Evolutionary conservation across 78 protist species (phyloP).

Genomic region (Dictyostelium intermedium): DNA sequence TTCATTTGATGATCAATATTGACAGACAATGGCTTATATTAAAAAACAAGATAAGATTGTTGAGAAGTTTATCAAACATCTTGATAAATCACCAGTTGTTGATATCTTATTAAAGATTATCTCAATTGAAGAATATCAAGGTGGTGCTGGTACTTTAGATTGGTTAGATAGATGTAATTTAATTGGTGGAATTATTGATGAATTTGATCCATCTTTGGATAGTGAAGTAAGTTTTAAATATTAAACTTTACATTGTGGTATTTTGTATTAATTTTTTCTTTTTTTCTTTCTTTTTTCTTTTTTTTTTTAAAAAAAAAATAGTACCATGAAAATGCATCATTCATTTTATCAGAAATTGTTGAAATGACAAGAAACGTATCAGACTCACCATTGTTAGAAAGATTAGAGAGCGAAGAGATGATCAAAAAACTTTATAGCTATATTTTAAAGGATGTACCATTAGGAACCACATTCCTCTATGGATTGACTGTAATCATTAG

Average conservation of each 20-base stretch:
- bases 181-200: constrained; percentile 62
- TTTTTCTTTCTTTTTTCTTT: neutral
- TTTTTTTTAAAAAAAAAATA: too few relatives aligned
- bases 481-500: constrained; percentile 81
- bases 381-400: constrained; percentile 70
- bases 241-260: neutral
- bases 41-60: constrained; percentile 62
- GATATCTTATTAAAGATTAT: constrained; percentile 78
- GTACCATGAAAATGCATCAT: constrained; percentile 82
- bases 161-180: constrained; percentile 70
- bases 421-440: constrained; percentile 54
- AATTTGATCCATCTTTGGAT: constrained; percentile 70
- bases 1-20: neutral
- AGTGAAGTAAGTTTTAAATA: constrained; percentile 36
- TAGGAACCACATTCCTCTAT: constrained; percentile 69
- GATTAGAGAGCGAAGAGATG: constrained; percentile 70
- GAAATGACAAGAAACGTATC: constrained; percentile 36
- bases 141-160: constrained; percentile 81
- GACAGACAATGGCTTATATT: constrained; percentile 75
- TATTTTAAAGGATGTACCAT: constrained; percentile 65
- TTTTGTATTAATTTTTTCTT: neutral
- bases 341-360: constrained; percentile 76
- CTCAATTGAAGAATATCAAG: constrained; percentile 72
- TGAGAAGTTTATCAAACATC: constrained; percentile 71
- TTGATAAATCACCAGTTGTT: constrained; percentile 79